Conservation (phyloP, 164 flowering plant species). For the Aristolochia californica region DNA sequence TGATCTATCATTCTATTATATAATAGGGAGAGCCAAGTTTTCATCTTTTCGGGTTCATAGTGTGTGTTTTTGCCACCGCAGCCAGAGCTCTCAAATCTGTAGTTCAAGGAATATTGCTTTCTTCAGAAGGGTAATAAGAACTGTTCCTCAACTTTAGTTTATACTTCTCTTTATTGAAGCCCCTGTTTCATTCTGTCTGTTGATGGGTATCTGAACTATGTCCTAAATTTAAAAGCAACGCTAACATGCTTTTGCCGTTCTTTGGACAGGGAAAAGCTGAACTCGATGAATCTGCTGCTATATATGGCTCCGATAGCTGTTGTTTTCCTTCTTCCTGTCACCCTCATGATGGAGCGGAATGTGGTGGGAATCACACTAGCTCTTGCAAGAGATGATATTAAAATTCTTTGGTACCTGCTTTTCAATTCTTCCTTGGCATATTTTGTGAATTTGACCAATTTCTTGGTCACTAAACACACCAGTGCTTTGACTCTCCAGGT, state of each 20-base stretch:
- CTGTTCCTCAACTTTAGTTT: background rate
- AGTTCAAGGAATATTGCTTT: constrained; percentile 43
- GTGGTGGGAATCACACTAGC: constrained; percentile 41
- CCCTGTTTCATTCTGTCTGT: background rate
- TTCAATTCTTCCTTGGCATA: constrained; percentile 58
- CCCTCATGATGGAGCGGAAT: constrained; percentile 47
- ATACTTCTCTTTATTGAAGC: background rate
- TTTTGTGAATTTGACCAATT: constrained; percentile 55
- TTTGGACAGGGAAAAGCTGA: constrained; percentile 42
- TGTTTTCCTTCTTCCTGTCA: constrained; percentile 42
- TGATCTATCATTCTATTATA: constrained; percentile 7
- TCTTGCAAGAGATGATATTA: constrained; percentile 42
- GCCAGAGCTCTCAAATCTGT: constrained; percentile 55
- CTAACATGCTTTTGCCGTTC: constrained; percentile 5
- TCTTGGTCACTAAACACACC: constrained; percentile 71
- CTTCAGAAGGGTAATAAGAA: constrained; percentile 48
- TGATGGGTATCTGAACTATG: background rate
- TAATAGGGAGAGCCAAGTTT: constrained; percentile 58
- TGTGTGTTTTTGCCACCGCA: constrained; percentile 54
- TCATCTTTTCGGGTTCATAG: constrained; percentile 50
- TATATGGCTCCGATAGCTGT: constrained; percentile 73
- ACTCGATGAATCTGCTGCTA: constrained; percentile 58
- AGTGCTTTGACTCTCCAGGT: constrained; percentile 77
- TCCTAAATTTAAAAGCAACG: constrained; percentile 2
- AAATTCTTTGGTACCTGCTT: constrained; percentile 40